These are phyloP conservation scores for Cryptosporidium xiaoi DNA, from an alignment of 169 alveolate genomes.

Conservation along the genomic window DNA sequence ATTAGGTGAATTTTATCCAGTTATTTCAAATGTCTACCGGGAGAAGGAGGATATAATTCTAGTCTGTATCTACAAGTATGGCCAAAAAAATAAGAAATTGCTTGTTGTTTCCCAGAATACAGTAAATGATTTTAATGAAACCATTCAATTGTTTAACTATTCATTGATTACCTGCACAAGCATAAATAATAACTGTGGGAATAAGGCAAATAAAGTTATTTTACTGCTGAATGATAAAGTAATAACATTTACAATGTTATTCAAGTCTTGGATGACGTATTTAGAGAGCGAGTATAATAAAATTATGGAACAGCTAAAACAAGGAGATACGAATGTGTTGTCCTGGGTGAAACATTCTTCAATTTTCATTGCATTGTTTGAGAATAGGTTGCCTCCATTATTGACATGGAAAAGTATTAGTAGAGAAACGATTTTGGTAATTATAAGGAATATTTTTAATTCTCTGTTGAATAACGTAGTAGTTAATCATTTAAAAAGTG, in stretches of 20 bases:
- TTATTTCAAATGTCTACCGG: neutral
- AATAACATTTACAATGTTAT: conserved; percentile 17
- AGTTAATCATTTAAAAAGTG: neutral
- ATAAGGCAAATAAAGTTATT: neutral
- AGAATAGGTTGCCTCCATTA: conserved; percentile 40
- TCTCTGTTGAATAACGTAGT: conserved; percentile 23
- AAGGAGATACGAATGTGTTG: neutral
- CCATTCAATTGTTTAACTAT: conserved; percentile 5
- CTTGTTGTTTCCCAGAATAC: conserved; percentile 35
- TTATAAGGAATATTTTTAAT: conserved; percentile 38
- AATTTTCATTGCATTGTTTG: conserved; percentile 40
- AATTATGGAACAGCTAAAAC: conserved; percentile 26
- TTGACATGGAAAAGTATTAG: conserved; percentile 51
- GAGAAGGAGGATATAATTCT: conserved; percentile 7
- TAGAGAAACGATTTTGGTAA: conserved; percentile 14
- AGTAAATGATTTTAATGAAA: conserved; percentile 18
- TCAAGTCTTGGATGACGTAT: conserved; percentile 57
- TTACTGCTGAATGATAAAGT: conserved; percentile 39
- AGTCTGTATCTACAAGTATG: conserved; percentile 37
- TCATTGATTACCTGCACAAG: conserved; percentile 15
- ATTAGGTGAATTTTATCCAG: neutral
- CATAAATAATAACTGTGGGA: neutral
- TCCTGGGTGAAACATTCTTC: conserved; percentile 24
- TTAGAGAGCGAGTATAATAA: conserved; percentile 35
- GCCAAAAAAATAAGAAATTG: neutral